Evolutionary conservation across 306 rosid species (phyloP).

Genomic region (Casuarina cunninghamiana): DNA sequence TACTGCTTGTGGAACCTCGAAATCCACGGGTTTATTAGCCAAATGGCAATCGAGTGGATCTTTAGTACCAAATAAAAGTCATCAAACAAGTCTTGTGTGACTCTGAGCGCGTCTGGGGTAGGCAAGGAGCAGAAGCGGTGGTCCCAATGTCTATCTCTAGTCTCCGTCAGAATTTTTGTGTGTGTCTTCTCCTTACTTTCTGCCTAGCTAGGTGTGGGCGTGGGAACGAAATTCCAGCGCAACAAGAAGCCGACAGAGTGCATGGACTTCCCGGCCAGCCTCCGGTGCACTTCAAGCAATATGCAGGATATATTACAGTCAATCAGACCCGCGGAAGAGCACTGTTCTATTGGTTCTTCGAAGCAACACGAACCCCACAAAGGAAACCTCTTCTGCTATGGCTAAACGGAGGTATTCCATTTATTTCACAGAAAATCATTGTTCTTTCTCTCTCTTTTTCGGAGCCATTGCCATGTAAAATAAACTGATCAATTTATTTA

Average conservation of each 20-base stretch:
- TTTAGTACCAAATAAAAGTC: too few species aligned
- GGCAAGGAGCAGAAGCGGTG: neutral
- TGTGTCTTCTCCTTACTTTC: conserved; percentile 15
- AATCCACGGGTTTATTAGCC: too few species aligned
- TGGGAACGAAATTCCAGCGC: conserved; percentile 1
- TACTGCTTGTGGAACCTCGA: too few species aligned
- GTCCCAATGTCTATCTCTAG: conserved; percentile 28
- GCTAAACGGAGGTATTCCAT: conserved; percentile 79
- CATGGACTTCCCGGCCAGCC: conserved; percentile 68
- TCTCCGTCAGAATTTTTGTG: neutral
- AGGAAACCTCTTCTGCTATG: conserved; percentile 69
- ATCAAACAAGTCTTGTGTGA: too few species aligned
- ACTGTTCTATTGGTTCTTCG: conserved; percentile 86
- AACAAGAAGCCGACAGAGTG: conserved; percentile 62
- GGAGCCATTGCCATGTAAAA: too few species aligned
- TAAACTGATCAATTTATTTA: too few species aligned
- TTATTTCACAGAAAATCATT: neutral
- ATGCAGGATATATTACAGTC: conserved; percentile 71
- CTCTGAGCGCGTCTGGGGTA: too few species aligned
- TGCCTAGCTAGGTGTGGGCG: neutral
- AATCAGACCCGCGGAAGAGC: conserved; percentile 76
- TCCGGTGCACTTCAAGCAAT: conserved; percentile 63
- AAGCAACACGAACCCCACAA: conserved; percentile 39
- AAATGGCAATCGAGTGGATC: too few species aligned
- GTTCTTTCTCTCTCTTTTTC: too few species aligned